These are phyloP conservation scores for Fusarium sp. DNA, from an alignment of 2,329 filamentous ascomycete species.

Conservation along the genomic window DNA sequence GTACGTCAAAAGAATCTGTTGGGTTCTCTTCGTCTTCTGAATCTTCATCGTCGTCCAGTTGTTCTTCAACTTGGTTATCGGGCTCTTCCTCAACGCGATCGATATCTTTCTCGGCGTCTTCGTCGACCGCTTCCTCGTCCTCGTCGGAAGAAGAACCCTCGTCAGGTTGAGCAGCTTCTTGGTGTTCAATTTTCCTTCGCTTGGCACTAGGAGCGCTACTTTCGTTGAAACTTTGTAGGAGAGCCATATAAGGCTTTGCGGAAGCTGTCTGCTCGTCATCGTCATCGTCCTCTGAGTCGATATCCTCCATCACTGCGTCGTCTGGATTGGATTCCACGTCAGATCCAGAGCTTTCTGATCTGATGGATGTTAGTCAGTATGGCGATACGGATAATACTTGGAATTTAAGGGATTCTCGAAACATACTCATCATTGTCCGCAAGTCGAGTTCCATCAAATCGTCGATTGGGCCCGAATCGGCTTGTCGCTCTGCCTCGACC, in stretches of 20 bases:
- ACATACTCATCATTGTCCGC: conserved; percentile 57
- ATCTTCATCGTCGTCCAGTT: conserved; percentile 51
- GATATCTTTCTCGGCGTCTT: conserved; percentile 63
- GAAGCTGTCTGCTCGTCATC: conserved; percentile 62
- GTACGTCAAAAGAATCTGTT: conserved; percentile 82
- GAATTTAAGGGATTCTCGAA: rapidly evolving
- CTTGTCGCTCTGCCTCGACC: conserved; percentile 55
- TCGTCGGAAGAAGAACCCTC: conserved; percentile 31
- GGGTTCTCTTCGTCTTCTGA: conserved; percentile 68
- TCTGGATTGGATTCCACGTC: conserved; percentile 51
- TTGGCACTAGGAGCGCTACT: conserved; percentile 65
- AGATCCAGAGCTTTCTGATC: conserved; percentile 47
- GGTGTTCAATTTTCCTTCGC: conserved; percentile 69
- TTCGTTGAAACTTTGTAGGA: conserved; percentile 71
- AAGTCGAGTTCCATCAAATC: conserved; percentile 55
- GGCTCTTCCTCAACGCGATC: conserved; percentile 48
- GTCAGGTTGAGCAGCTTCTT: conserved; percentile 40
- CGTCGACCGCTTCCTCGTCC: conserved; percentile 58
- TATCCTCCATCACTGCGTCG: conserved; percentile 57
- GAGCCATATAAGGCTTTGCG: conserved; percentile 68
- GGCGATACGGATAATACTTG: background rate
- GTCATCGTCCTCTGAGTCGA: conserved; percentile 62
- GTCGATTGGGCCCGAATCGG: conserved; percentile 56
- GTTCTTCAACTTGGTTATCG: conserved; percentile 51
- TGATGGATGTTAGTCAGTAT: conserved; percentile 17